Conservation (phyloP, 202 grass and related monocot species). For the Setaria viridis region DNA sequence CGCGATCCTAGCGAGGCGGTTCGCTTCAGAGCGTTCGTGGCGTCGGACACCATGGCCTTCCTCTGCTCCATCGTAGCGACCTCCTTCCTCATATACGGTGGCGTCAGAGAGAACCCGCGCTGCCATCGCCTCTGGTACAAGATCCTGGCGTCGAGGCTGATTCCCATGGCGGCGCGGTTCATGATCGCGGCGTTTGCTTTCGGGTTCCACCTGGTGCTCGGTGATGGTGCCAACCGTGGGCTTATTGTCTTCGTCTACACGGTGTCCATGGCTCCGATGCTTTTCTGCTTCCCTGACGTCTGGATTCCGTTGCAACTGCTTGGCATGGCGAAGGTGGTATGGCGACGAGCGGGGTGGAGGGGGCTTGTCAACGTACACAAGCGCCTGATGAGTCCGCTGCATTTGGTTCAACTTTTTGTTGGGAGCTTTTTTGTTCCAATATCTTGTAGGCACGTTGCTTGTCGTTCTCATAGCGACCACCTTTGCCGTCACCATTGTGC, state of each 20-base stretch:
- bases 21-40: constrained; percentile 40
- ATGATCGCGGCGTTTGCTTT: constrained; percentile 16
- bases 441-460: neutral
- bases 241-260: too few relatives aligned
- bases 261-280: too few relatives aligned
- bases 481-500: neutral
- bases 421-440: neutral
- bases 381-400: neutral
- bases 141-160: neutral
- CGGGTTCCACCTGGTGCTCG: constrained; percentile 1
- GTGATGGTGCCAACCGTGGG: too few relatives aligned
- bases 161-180: neutral
- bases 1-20: constrained; percentile 1
- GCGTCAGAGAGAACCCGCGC: neutral
- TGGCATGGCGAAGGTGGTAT: too few relatives aligned
- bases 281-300: too few relatives aligned
- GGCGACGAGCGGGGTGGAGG: too few relatives aligned
- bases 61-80: constrained; percentile 24
- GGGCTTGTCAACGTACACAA: neutral
- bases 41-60: constrained; percentile 33
- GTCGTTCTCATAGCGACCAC: neutral
- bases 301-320: too few relatives aligned
- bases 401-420: neutral
- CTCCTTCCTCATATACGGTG: constrained; percentile 15
- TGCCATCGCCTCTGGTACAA: neutral